A percentile compares a stretch with the other conserved stretches of the same genome.
Evolutionary conservation across 495 filamentous ascomycete species (phyloP).

Genomic region (Lindgomyces ingoldianus): DNA sequence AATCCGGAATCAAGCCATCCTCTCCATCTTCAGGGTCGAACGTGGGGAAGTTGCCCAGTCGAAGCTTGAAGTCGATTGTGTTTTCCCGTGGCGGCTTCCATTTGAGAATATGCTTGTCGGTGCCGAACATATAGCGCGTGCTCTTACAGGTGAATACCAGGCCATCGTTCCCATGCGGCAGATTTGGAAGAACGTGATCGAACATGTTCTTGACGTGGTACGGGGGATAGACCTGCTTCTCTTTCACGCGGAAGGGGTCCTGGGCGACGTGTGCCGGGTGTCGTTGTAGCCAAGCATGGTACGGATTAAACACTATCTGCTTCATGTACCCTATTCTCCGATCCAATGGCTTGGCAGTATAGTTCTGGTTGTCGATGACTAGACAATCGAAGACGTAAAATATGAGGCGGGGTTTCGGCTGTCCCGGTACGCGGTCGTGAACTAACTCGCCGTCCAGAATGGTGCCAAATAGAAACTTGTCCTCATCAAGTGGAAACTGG

Average conservation of each 20-base stretch:
- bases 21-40: slow-evolving; percentile 62
- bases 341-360: slow-evolving; percentile 79
- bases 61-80: slow-evolving; percentile 84
- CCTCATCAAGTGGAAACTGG: slow-evolving; percentile 55
- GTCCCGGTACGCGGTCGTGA: slow-evolving; percentile 66
- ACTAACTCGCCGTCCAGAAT: slow-evolving; percentile 94
- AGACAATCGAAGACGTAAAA: slow-evolving; percentile 82
- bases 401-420: slow-evolving; percentile 71
- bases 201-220: slow-evolving; percentile 94
- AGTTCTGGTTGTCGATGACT: slow-evolving; percentile 69
- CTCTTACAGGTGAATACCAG: slow-evolving; percentile 92
- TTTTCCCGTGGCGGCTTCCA: slow-evolving; percentile 96
- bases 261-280: slow-evolving; percentile 66
- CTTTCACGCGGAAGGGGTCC: slow-evolving; percentile 76
- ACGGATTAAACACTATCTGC: slow-evolving; percentile 76
- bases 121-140: slow-evolving; percentile 82
- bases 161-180: slow-evolving; percentile 92
- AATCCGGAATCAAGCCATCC: slow-evolving; percentile 53
- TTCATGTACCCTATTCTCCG: slow-evolving; percentile 87
- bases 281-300: slow-evolving; percentile 65
- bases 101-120: slow-evolving; percentile 89
- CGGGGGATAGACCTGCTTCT: slow-evolving; percentile 82
- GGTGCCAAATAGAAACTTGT: slow-evolving; percentile 73
- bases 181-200: slow-evolving; percentile 71
- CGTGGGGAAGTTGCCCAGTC: slow-evolving; percentile 67